Evolutionary conservation across 177 flowering plant genomes (phyloP).

Genomic region (Telopea speciosissima): DNA sequence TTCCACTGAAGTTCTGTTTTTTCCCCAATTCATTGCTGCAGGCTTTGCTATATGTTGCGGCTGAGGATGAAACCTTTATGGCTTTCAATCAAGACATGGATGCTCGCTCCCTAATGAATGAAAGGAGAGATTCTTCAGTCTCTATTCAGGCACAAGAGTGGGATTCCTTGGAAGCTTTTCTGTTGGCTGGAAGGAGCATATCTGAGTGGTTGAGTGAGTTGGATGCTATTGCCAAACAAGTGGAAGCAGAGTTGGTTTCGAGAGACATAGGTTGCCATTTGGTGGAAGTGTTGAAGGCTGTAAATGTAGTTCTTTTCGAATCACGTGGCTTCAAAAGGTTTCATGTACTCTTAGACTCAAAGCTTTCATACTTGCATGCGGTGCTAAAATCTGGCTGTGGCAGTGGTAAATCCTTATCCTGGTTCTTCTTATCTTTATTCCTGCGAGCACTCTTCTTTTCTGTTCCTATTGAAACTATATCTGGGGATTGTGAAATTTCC

Average conservation of each 20-base stretch:
- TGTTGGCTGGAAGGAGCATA: constrained; percentile 49
- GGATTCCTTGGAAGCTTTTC: constrained; percentile 42
- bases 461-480: background rate
- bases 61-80: constrained; percentile 70
- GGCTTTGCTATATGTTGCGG: constrained; percentile 57
- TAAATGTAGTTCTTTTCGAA: constrained; percentile 52
- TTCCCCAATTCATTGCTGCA: constrained; percentile 16
- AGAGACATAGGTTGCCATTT: constrained; percentile 65
- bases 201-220: constrained; percentile 50
- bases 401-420: constrained; percentile 36
- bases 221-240: constrained; percentile 55
- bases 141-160: constrained; percentile 28
- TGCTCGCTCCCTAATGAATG: constrained; percentile 32
- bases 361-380: constrained; percentile 49
- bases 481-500: background rate
- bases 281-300: constrained; percentile 57
- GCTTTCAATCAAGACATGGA: constrained; percentile 49
- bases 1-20: background rate
- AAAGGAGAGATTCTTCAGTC: constrained; percentile 29
- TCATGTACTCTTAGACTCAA: constrained; percentile 43
- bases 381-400: constrained; percentile 47
- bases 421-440: background rate
- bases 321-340: constrained; percentile 51
- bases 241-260: constrained; percentile 56
- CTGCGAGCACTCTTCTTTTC: background rate